These are phyloP conservation scores for Phytopythium delawarense DNA, from an alignment of 352 stramenopile species.

Conservation along the genomic window DNA sequence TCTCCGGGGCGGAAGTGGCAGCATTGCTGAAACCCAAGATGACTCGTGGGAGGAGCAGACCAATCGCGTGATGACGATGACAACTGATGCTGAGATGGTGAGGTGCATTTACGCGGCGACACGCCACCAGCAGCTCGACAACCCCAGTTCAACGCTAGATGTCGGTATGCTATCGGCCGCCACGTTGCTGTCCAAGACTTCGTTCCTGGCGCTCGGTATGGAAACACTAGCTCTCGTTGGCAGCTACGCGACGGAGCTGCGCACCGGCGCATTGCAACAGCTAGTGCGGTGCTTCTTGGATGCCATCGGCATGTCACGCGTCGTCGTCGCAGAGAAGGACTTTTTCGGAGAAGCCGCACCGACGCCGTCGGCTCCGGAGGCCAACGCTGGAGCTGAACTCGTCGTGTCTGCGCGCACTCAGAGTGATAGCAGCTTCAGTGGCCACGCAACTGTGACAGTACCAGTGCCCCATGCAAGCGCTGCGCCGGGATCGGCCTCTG, in stretches of 20 bases:
- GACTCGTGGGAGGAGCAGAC: conserved; percentile 8
- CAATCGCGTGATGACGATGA: conserved; percentile 6
- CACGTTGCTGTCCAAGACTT: conserved; percentile 52
- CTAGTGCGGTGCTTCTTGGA: conserved; percentile 66
- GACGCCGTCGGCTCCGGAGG: not conserved
- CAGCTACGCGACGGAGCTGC: conserved; percentile 54
- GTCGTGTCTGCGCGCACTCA: not conserved
- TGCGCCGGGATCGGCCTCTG: not conserved
- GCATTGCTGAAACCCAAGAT: not conserved
- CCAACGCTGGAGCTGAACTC: not conserved
- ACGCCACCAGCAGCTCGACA: conserved; percentile 3
- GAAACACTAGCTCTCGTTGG: conserved; percentile 65
- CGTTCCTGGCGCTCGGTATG: conserved; percentile 69
- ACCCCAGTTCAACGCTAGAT: conserved; percentile 11
- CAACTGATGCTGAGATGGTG: conserved; percentile 20
- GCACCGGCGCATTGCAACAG: conserved; percentile 34
- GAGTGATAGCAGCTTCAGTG: not conserved
- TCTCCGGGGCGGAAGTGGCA: conserved; percentile 13
- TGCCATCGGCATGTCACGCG: conserved; percentile 31
- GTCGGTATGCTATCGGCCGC: conserved; percentile 15
- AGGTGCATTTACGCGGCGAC: conserved; percentile 10
- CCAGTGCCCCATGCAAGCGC: not conserved
- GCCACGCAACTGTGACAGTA: not conserved
- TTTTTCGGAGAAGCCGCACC: conserved; percentile 14
- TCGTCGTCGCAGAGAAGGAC: conserved; percentile 59